Evolutionary conservation across 1,284 basidiomycete genomes (phyloP), one percentile per base, ranked within the genome.

Genomic region (Fomes fomentarius): DNA sequence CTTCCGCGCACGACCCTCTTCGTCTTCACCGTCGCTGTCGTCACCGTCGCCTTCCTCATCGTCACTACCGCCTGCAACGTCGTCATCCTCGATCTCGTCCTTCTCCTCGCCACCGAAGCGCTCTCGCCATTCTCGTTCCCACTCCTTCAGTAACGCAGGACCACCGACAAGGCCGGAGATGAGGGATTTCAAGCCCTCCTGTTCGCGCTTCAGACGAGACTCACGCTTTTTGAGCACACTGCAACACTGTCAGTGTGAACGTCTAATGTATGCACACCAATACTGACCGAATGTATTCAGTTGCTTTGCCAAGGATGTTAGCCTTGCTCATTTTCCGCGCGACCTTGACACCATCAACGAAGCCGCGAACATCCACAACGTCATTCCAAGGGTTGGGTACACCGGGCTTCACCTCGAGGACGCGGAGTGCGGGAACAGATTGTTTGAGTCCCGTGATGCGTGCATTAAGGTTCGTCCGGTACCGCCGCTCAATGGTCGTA

Each of bases 381-480:
- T 88, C 85, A 43, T 69, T 50, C 49, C 67, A 72, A 12, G 72
- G 68, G 31, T 65, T 74, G 63, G 41, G 64, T 63, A 31, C 71
- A 54, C 53, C 70, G 46, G 57, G 71, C 63, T 62, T 69, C 69
- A 40, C 70, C 71, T 63, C 81, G 63, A 93, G 76, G 14, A 90
- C 84, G 3, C 89, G 84, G 31, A 94, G 78, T 0, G 92, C 93
- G 1, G 92, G 92, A 1, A 94, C 91, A 10, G 92, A 87, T 65
- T 85, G 83, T 52, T 90, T 86, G 38, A 96, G 77, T 51, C 88
- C 87, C 53, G 89, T 86, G 40, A 96, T 95, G 44, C 93, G 86
- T 11, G 92, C 91, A 66, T 96, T 96, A 54, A 96, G 81, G 70
- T 95, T 95, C 15, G 93, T 94, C 35, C 94, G 84, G 66, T 95